These are phyloP conservation scores for Pilasporangium apinafurcum DNA, from an alignment of 352 stramenopile species.

Conservation along the genomic window DNA sequence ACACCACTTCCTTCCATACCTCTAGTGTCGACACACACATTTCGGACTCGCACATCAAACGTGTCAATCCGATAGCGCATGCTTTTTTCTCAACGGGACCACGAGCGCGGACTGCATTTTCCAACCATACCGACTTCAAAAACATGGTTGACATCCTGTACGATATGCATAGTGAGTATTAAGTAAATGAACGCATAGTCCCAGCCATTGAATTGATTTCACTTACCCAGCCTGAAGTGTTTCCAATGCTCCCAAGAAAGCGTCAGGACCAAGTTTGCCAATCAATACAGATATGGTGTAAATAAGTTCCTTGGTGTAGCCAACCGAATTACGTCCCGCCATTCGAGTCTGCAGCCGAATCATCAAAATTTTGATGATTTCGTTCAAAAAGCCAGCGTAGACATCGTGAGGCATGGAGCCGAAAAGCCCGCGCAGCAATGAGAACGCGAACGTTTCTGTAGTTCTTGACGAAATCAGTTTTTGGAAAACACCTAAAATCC, in stretches of 20 bases:
- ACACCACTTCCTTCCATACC: slow-evolving; percentile 48
- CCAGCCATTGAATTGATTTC: slow-evolving; percentile 11
- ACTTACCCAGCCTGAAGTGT: slow-evolving; percentile 77
- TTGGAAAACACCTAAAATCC: slow-evolving; percentile 97
- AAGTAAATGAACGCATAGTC: slow-evolving; percentile 25
- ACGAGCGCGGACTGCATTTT: slow-evolving; percentile 69
- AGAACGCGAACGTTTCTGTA: slow-evolving; percentile 92
- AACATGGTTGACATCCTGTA: slow-evolving; percentile 90
- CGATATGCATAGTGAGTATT: slow-evolving; percentile 14
- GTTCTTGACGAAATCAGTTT: slow-evolving; percentile 94
- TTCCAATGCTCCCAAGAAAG: slow-evolving; percentile 81
- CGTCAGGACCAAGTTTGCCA: slow-evolving; percentile 81
- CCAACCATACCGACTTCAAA: slow-evolving; percentile 84
- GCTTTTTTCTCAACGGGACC: slow-evolving; percentile 59
- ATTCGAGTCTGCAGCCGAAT: slow-evolving; percentile 91
- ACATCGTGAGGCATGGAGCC: slow-evolving; percentile 72
- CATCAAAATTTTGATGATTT: slow-evolving; percentile 94
- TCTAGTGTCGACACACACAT: slow-evolving; percentile 41
- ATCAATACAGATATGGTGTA: slow-evolving; percentile 86
- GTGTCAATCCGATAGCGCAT: slow-evolving; percentile 59
- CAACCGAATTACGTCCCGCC: slow-evolving; percentile 74
- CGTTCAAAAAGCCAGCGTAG: slow-evolving; percentile 79
- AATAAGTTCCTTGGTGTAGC: slow-evolving; percentile 87
- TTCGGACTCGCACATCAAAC: slow-evolving; percentile 72
- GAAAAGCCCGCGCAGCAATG: slow-evolving; percentile 88